These are phyloP conservation scores for Ustulina deusta DNA, from an alignment of 2,329 filamentous ascomycete genomes.

Conservation along the genomic window DNA sequence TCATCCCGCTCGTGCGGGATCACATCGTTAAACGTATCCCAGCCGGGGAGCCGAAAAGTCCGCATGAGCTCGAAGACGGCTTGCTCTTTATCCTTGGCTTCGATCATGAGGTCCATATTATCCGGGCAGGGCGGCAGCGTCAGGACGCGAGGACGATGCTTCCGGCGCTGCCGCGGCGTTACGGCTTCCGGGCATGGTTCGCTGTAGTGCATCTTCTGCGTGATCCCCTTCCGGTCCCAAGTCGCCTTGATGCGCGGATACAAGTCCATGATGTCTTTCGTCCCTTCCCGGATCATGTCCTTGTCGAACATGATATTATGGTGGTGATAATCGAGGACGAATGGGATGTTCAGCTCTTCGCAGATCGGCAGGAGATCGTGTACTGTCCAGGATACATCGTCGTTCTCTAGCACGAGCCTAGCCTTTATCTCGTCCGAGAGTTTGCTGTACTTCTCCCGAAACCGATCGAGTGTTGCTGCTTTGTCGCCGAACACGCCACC, in stretches of 20 bases:
- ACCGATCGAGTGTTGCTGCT: slow-evolving; percentile 79
- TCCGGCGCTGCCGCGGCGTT: slow-evolving; percentile 81
- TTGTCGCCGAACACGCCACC: slow-evolving; percentile 93
- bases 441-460: slow-evolving; percentile 77
- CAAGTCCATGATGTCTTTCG: slow-evolving; percentile 79
- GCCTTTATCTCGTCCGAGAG: slow-evolving; percentile 79
- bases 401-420: slow-evolving; percentile 90
- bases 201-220: slow-evolving; percentile 97
- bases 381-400: slow-evolving; percentile 92
- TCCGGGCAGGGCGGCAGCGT: slow-evolving; percentile 84
- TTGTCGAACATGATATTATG: slow-evolving; percentile 93
- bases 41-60: slow-evolving; percentile 84
- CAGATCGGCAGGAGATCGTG: slow-evolving; percentile 91
- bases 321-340: slow-evolving; percentile 94
- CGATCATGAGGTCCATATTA: slow-evolving; percentile 98
- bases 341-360: slow-evolving; percentile 91
- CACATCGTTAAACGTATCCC: slow-evolving; percentile 79
- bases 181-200: slow-evolving; percentile 82
- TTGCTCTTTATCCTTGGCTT: slow-evolving; percentile 98
- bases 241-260: slow-evolving; percentile 84
- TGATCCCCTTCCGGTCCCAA: slow-evolving; percentile 86
- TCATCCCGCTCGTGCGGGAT: slow-evolving; percentile 81
- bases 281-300: slow-evolving; percentile 81
- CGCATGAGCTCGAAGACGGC: slow-evolving; percentile 95
- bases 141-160: slow-evolving; percentile 83